A percentile compares a stretch with the other conserved stretches of the same genome.
These are phyloP conservation scores for Cymbopogon flexuosus DNA, from an alignment of 202 grass and related monocot species.

Conservation along the genomic window DNA sequence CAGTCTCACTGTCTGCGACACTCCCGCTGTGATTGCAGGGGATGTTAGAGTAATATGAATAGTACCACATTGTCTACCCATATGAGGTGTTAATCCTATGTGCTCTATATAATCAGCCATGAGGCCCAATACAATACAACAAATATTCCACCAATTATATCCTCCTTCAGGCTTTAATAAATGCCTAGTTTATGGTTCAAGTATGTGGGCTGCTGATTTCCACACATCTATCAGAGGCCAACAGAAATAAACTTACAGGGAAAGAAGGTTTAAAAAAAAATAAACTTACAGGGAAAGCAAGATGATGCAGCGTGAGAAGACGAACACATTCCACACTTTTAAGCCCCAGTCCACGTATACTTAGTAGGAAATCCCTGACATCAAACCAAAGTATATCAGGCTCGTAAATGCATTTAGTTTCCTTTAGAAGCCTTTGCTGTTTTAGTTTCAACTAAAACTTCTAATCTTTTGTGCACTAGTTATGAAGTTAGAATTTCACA, in stretches of 20 bases:
- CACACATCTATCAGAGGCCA: not conserved
- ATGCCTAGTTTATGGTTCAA: not conserved
- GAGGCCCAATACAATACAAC: no score
- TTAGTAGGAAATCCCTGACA: conserved; percentile 87
- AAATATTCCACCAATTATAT: no score
- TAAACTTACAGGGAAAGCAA: conserved; percentile 81
- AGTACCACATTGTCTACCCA: no score
- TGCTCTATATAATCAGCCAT: no score
- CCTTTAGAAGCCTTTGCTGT: not conserved
- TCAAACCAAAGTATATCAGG: conserved; percentile 10
- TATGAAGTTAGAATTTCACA: not conserved
- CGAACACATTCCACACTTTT: conserved; percentile 96
- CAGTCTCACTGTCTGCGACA: no score
- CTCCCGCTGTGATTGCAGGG: no score
- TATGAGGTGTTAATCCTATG: no score
- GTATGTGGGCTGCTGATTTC: not conserved
- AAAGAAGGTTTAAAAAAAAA: no score
- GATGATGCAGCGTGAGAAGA: conserved; percentile 85
- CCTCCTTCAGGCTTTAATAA: no score
- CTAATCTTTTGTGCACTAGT: not conserved
- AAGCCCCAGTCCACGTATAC: conserved; percentile 86
- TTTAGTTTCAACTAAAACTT: conserved; percentile 8
- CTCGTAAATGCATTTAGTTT: conserved; percentile 5
- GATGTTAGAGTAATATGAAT: no score
- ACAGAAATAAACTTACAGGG: no score